A percentile compares a stretch with the other conserved stretches of the same genome.
These are phyloP conservation scores for Kwoniella europaea DNA, from an alignment of 768 basidiomycete species.

Conservation along the genomic window DNA sequence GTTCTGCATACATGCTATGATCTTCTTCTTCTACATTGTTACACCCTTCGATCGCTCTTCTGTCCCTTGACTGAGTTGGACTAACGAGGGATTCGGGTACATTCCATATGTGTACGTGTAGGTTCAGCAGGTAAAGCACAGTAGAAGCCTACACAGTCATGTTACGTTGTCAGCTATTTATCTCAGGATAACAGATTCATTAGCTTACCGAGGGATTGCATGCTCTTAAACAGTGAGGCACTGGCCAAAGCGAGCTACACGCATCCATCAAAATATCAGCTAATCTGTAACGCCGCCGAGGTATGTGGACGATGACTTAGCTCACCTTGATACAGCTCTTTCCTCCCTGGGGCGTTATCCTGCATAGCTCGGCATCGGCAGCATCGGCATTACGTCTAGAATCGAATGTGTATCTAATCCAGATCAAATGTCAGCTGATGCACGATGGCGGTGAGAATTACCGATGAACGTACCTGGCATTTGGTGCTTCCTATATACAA, in stretches of 20 bases:
- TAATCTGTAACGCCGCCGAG: background rate
- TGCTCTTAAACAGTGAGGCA: slow-evolving; percentile 53
- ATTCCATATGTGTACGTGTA: slow-evolving; percentile 53
- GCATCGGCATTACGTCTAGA: slow-evolving; percentile 38
- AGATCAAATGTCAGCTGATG: slow-evolving; percentile 1
- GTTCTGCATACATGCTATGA: slow-evolving; percentile 5
- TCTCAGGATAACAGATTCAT: too few species aligned
- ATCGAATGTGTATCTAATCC: slow-evolving; percentile 49
- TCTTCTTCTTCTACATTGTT: background rate
- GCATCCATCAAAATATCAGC: background rate
- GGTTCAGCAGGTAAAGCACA: slow-evolving; percentile 54
- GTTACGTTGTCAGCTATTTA: background rate
- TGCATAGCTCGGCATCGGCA: slow-evolving; percentile 45
- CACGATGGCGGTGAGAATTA: background rate
- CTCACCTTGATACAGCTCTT: slow-evolving; percentile 49
- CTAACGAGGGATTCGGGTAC: slow-evolving; percentile 45
- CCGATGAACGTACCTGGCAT: slow-evolving; percentile 33
- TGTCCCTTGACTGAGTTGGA: background rate
- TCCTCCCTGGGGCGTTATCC: slow-evolving; percentile 42
- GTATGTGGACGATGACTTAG: too few species aligned
- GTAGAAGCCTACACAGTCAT: slow-evolving; percentile 43
- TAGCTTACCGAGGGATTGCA: slow-evolving; percentile 50
- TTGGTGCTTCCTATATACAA: slow-evolving; percentile 40
- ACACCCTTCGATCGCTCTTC: background rate
- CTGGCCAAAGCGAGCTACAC: slow-evolving; percentile 47